Evolutionary conservation across 2,329 filamentous ascomycete species (phyloP), one percentile per base, ranked within the genome.

Genomic region (Hypoxylon sp.): DNA sequence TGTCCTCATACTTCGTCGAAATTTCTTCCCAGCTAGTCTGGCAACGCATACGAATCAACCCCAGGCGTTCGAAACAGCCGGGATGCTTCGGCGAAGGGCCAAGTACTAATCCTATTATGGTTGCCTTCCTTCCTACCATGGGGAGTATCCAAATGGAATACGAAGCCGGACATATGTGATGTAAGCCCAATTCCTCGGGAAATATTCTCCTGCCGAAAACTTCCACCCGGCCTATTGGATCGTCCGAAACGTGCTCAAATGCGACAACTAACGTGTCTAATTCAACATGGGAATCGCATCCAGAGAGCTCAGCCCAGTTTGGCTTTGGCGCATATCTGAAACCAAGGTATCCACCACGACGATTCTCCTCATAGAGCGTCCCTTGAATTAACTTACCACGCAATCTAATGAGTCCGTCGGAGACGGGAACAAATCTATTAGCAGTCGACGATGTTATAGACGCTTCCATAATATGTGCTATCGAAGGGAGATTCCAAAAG

Each of bases 41-140:
- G 29, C 29, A 4, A 26, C 2, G 3, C 26, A 26, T 26, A 10
- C 10, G 1, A 6, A 19, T 3, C n/a, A 8, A n/a, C 9, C 19
- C 42, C 51, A 60, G 33, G 24, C 57, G 51, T 37, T 57, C 44
- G 14, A 52, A 55, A 47, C 29, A 61, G 13, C 46, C 57, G n/a
- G 51, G 17, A 13, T 31, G 44, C 10, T 35, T 39, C 9, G 19
- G 22, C 3, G 46, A 61, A 3, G 11, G 51, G 2, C 63, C 33
- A 22, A 61, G 33, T 8, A 47, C 14, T 19, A 66, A 55, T 33
- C 9, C 5, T 24, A 26, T 19, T 8, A 48, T 8, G 9, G 6
- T 6, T 2, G 3, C n/a, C 13, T n/a, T 8, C 3, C 10, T 9
- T 6, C 11, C 3, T 50, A 47, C 1, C n/a, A 65, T 2, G 1